These are phyloP conservation scores for Pulveroboletus ravenelii DNA, from an alignment of 768 basidiomycete genomes.

Conservation along the genomic window DNA sequence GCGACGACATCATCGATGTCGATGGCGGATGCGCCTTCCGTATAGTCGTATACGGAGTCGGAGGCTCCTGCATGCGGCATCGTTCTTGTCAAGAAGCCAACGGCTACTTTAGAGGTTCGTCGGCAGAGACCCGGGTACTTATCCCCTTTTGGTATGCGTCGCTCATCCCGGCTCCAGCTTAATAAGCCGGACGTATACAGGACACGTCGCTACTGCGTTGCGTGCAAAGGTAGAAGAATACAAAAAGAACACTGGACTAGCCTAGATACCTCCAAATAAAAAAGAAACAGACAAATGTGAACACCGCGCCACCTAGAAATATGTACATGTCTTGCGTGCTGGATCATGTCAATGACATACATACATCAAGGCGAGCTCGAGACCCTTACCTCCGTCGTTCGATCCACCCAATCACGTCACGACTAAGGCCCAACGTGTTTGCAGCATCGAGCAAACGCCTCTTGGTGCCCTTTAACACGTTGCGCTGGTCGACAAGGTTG, in stretches of 20 bases:
- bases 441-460: conserved; percentile 82
- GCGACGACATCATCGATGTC: conserved; percentile 66
- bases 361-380: background rate
- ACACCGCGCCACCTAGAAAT: conserved; percentile 75
- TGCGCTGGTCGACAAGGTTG: conserved; percentile 87
- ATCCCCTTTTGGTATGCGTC: conserved; percentile 14
- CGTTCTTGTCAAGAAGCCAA: background rate
- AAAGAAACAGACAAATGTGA: conserved; percentile 92
- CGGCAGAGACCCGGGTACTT: background rate
- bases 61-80: conserved; percentile 18
- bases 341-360: conserved; percentile 11
- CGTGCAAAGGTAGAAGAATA: background rate
- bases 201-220: conserved; percentile 1
- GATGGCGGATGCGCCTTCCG: conserved; percentile 75
- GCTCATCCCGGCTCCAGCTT: background rate
- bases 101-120: background rate
- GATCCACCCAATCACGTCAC: conserved; percentile 96
- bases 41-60: conserved; percentile 55
- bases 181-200: background rate
- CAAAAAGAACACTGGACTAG: conserved; percentile 20
- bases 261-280: conserved; percentile 90
- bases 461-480: conserved; percentile 93
- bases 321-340: conserved; percentile 97
- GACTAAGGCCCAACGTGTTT: conserved; percentile 89
- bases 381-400: conserved; percentile 76